Percentiles rank a stretch among this genome's conserved stretches.
Conservation (phyloP, 345 rosid species). For the Linum usitatissimum region DNA sequence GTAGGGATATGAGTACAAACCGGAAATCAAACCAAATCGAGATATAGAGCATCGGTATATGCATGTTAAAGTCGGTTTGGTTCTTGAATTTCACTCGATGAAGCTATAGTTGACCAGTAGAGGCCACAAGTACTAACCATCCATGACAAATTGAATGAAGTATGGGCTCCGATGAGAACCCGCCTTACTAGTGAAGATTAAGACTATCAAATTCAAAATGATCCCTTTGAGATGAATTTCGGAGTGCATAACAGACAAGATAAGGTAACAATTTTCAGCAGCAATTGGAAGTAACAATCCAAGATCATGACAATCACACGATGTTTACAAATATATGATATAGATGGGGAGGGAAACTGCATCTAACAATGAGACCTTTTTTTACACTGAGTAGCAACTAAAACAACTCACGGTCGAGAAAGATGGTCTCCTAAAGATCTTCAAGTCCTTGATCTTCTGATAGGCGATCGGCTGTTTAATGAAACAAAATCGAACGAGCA, state of each 20-base stretch:
- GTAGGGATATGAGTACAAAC: too few relatives aligned
- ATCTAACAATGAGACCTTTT: not conserved
- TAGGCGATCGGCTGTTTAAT: constrained; percentile 52
- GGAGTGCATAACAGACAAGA: too few relatives aligned
- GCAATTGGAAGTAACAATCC: not conserved
- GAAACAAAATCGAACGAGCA: not conserved
- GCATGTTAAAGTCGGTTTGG: too few relatives aligned
- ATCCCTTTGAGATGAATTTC: not conserved
- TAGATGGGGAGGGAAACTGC: not conserved
- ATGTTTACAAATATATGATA: not conserved
- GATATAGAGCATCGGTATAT: too few relatives aligned
- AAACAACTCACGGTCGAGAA: not conserved
- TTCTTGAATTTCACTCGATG: too few relatives aligned
- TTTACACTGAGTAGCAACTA: constrained; percentile 2
- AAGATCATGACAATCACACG: not conserved
- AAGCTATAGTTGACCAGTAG: too few relatives aligned
- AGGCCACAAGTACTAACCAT: too few relatives aligned
- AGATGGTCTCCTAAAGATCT: constrained; percentile 7
- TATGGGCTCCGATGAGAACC: too few relatives aligned
- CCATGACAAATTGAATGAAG: too few relatives aligned
- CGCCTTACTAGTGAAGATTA: too few relatives aligned
- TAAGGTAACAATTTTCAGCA: too few relatives aligned
- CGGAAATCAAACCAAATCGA: too few relatives aligned
- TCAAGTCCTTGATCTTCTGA: constrained; percentile 45
- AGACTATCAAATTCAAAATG: not conserved